phyloP scores from a whole-genome alignment of 2,329 filamentous ascomycete genomes.

The Colletotrichum viniferum region DNA sequence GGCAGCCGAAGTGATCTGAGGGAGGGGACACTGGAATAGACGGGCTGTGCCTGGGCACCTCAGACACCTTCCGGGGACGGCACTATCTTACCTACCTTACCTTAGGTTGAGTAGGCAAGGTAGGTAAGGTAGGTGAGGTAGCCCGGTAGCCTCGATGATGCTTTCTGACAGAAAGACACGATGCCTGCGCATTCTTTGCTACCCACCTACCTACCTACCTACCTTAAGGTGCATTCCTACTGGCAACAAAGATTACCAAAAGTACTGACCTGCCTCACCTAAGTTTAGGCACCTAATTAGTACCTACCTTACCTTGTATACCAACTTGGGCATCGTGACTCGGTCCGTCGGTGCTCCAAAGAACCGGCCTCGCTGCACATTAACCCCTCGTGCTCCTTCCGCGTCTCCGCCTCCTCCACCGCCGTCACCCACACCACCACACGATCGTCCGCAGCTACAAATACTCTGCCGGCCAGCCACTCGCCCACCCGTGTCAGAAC shows the following conservation, averaged over 20 bases:
- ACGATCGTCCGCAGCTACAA: neutral
- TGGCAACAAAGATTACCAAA: neutral
- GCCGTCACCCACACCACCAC: neutral
- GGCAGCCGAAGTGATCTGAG: too few relatives aligned
- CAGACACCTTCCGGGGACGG: neutral
- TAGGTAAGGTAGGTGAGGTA: neutral
- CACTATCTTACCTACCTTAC: neutral
- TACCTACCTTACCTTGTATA: neutral
- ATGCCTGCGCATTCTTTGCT: neutral
- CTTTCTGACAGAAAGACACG: neutral
- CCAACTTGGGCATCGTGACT: neutral
- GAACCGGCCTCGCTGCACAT: constrained; percentile 12
- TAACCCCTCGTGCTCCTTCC: constrained; percentile 2
- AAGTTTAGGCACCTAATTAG: neutral
- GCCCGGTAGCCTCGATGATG: neutral
- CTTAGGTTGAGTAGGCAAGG: neutral
- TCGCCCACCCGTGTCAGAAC: neutral
- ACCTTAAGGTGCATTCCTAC: neutral
- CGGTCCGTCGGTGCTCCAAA: constrained; percentile 9
- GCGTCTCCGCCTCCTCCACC: neutral
- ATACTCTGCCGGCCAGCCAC: neutral
- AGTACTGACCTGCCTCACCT: neutral
- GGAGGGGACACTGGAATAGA: too few relatives aligned
- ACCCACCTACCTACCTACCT: neutral
- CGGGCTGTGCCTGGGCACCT: neutral